phyloP scores from a whole-genome alignment of 2,329 filamentous ascomycete genomes.

The Colletotrichum camelliae region DNA sequence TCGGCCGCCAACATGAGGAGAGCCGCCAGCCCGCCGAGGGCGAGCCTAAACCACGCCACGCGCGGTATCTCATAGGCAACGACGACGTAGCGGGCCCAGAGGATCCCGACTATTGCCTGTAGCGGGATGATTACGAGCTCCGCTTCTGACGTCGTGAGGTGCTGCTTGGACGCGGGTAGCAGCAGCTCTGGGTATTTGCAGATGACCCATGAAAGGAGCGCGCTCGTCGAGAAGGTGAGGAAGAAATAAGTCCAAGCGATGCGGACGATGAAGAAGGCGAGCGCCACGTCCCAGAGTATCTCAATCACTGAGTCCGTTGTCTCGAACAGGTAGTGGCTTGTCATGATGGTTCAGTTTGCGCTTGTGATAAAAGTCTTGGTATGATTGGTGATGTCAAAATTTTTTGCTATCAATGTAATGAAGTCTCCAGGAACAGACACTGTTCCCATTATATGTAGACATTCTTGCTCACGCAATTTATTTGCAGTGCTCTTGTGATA shows the following conservation, averaged over 20 bases:
- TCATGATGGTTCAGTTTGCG: neutral
- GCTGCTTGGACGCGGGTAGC: neutral
- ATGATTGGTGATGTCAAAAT: neutral
- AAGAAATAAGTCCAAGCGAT: constrained; percentile 35
- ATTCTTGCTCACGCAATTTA: neutral
- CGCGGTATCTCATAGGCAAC: constrained; percentile 10
- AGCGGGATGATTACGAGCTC: neutral
- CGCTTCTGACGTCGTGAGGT: neutral
- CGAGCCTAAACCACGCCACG: constrained; percentile 15
- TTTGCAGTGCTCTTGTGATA: neutral
- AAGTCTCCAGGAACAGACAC: neutral
- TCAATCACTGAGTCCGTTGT: constrained; percentile 39
- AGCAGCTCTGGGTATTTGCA: neutral
- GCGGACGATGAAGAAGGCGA: constrained; percentile 38
- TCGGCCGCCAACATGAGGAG: neutral
- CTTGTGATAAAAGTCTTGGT: neutral
- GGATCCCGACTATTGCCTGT: neutral
- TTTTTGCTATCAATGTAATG: neutral
- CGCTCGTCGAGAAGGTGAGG: constrained; percentile 29
- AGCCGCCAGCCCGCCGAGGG: constrained; percentile 6
- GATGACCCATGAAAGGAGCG: constrained; percentile 16
- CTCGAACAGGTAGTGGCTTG: constrained; percentile 28
- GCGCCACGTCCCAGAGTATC: constrained; percentile 41
- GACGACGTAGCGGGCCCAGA: constrained; percentile 8
- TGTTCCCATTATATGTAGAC: neutral